Evolutionary conservation across 805 yeast species (phyloP), one percentile per base, ranked within the genome.

Genomic region (Candida maesae): DNA sequence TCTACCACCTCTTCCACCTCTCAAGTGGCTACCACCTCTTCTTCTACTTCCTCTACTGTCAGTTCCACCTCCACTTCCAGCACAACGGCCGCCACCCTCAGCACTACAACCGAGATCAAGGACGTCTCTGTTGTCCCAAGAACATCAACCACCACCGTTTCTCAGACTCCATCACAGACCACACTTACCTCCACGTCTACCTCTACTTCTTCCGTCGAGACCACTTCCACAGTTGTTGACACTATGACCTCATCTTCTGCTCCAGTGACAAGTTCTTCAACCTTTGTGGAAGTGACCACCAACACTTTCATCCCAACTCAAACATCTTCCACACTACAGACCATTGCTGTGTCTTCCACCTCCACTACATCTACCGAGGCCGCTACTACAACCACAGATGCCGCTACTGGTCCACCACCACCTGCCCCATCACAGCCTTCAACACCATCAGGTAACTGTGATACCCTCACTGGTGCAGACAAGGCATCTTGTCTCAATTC

Each of bases 401-500:
- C n/a, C n/a, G n/a, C n/a, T n/a, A n/a, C n/a, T n/a, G n/a, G n/a
- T 27, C 29, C 26, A 23, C 51, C 9, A 11, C 17, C 17, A 23
- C 29, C 26, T 16, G 49, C 9, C 15, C 17, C 17, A n/a, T n/a
- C n/a, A n/a, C n/a, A n/a, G n/a, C n/a, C n/a, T n/a, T n/a, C n/a
- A n/a, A n/a, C n/a, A n/a, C n/a, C n/a, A n/a, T 16, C 41, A 5
- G 39, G 46, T 17, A 67, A 62, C 32, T 69, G 73, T 39, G 53
- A 65, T 8, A 42, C 57, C 4, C 52, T 67, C 12, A 35, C 65
- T 12, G 79, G 78, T 4, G 51, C 58, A 8, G 59, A 53, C 12
- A 55, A 61, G 45, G 79, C 77, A 2, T 56, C 64, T 42, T 68
- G 77, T 43, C 42, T 73, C 48, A 76, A 77, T 52, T 46, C 59